Conservation (phyloP, 2,329 filamentous ascomycete genomes). For the Colletotrichum chrysophilum region DNA sequence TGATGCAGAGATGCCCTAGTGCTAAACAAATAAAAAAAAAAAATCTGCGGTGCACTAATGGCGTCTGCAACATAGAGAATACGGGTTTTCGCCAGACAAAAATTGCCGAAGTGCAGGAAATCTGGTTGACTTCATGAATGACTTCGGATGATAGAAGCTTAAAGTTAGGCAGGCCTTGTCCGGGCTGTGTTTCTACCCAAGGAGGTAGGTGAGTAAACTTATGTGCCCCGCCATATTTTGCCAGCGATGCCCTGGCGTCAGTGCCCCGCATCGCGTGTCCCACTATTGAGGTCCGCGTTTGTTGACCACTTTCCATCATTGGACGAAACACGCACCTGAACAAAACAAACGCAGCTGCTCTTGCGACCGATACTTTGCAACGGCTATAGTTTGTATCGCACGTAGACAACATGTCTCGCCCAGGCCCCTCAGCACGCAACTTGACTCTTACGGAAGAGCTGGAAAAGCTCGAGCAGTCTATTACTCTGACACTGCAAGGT, state of each 20-base stretch:
- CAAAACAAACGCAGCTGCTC: not conserved
- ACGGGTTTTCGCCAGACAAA: not conserved
- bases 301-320: constrained; percentile 9
- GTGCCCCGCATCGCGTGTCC: constrained; percentile 38
- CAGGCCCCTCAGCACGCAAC: constrained; percentile 52
- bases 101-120: not conserved
- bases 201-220: not conserved
- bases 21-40: not conserved
- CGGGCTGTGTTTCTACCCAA: not conserved
- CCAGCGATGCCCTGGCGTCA: not conserved
- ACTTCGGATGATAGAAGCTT: not conserved
- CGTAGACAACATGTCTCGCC: constrained; percentile 52
- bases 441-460: constrained; percentile 92
- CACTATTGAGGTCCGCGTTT: constrained; percentile 9
- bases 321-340: not conserved
- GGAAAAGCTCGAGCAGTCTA: constrained; percentile 94
- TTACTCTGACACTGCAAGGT: constrained; percentile 95
- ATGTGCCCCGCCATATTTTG: not conserved
- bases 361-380: not conserved
- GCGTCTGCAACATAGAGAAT: not conserved
- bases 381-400: not conserved
- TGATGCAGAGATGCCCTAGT: not conserved
- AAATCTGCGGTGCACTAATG: not conserved
- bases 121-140: not conserved
- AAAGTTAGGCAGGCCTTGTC: not conserved